Conservation (phyloP, 2,329 filamentous ascomycete species). For the Neofusicoccum kwambonambiense region DNA sequence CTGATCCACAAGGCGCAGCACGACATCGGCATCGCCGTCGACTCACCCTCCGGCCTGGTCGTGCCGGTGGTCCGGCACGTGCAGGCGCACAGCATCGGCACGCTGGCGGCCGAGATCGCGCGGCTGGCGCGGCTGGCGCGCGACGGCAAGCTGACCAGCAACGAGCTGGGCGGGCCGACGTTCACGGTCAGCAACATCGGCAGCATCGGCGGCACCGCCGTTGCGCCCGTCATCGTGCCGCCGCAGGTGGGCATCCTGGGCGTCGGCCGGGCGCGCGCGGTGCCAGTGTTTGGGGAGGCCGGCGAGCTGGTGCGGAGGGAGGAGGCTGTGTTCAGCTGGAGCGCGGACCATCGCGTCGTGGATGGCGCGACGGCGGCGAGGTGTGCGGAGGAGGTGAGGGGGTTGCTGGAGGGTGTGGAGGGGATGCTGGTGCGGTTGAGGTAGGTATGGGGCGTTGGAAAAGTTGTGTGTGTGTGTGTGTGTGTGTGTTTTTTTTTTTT, state of each 20-base stretch:
- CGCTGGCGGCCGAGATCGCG: constrained; percentile 73
- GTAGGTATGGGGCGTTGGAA: constrained; percentile 38
- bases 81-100: constrained; percentile 69
- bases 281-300: constrained; percentile 70
- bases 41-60: constrained; percentile 82
- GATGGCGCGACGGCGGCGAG: constrained; percentile 94
- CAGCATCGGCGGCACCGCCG: constrained; percentile 87
- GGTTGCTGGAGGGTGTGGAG: constrained; percentile 79
- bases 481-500: too few species aligned
- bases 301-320: constrained; percentile 68
- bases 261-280: constrained; percentile 73
- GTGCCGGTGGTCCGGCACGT: constrained; percentile 92
- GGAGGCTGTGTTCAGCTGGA: constrained; percentile 91
- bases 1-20: constrained; percentile 79
- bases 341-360: constrained; percentile 88
- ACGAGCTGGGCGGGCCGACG: constrained; percentile 80
- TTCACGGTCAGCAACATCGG: constrained; percentile 98
- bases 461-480: too few species aligned
- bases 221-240: constrained; percentile 86
- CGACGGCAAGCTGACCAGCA: constrained; percentile 69
- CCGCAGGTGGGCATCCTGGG: constrained; percentile 91
- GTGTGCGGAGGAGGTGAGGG: constrained; percentile 77
- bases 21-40: constrained; percentile 95
- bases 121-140: constrained; percentile 72
- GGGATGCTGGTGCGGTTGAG: constrained; percentile 80